Base-by-base conservation (phyloP, 768 basidiomycete species). In the Suillus luteus region DNA sequence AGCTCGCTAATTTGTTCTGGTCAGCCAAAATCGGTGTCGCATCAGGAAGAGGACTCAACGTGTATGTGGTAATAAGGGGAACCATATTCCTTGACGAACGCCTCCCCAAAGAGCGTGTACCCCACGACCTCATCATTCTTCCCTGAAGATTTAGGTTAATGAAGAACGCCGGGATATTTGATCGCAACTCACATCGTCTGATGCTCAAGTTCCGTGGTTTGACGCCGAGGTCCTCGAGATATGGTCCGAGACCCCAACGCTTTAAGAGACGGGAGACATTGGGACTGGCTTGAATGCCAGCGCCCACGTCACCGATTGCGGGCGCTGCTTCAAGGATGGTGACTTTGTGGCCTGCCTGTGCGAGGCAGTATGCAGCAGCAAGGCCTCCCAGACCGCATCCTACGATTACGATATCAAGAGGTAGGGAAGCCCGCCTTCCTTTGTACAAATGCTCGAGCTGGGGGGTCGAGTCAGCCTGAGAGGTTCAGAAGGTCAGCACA, bases 371-470 rank as follows among this genome's bases (percentile, higher is more conserved):
- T 14, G 82, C 84, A 1, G 82, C 78, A 1, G 82, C 69, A 35
- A 85, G 75, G 15, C 84, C 85, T 1, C 80, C 84, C 0, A 85
- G 75, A 19, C 84, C 84, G 41, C 82, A 82, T 6, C 84, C 85
- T 17, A 85, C 80, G 60, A 85, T 73, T 55, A 80, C 71, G 60
- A 84, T 68, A 59, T 77, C 65, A 12, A 81, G 73, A 11, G 75
- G 55, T 0, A 69, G 58, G 1, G 64, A 4, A 1, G 74, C 75
- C 8, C 58, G 58, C 17, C 74, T 67, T 0, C 73, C 73, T 31
- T 72, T 64, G 60, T 73, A 73, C 38, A 76, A 65, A 27, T 64
- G 24, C 0, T 48, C 37, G 4, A 57, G 57, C 60, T 68, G 44
- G 31, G 43, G 51, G 6, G 12, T 33, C 4, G 33, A 37, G 40